Evolutionary conservation across 129 eudicot species (phyloP).

Genomic region (Apium graveolens): DNA sequence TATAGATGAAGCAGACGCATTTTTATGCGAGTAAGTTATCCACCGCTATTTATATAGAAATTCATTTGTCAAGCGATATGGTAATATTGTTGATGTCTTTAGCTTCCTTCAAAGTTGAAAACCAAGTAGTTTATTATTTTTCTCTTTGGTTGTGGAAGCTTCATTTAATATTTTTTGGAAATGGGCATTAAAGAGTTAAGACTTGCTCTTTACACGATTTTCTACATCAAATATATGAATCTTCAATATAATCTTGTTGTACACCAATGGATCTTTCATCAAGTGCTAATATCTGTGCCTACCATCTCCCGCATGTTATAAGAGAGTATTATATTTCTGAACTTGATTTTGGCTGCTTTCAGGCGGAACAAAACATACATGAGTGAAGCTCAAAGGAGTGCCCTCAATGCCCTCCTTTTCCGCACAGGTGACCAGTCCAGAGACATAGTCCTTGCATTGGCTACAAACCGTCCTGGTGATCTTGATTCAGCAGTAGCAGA

Average conservation of each 20-base stretch:
- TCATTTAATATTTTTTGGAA: not conserved
- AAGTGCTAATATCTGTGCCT: not conserved
- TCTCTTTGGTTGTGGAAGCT: not conserved
- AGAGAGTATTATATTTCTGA: not conserved
- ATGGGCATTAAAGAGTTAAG: not conserved
- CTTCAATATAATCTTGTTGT: not conserved
- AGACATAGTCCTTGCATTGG: slow-evolving; percentile 92
- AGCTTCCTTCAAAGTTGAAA: not conserved
- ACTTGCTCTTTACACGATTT: not conserved
- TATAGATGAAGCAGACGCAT: slow-evolving; percentile 99
- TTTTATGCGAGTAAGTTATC: slow-evolving; percentile 90
- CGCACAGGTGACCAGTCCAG: slow-evolving; percentile 99
- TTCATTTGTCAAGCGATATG: not conserved
- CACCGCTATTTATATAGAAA: not conserved
- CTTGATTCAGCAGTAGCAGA: slow-evolving; percentile 96
- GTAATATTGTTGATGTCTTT: not conserved
- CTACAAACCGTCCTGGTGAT: slow-evolving; percentile 98
- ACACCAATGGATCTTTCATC: not conserved
- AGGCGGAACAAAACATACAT: slow-evolving; percentile 97
- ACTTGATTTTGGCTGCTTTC: slow-evolving; percentile 5
- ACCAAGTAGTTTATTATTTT: not conserved
- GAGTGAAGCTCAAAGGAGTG: slow-evolving; percentile 99
- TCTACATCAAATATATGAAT: not conserved
- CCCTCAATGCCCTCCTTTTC: slow-evolving; percentile 86
- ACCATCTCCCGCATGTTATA: not conserved